Percentiles rank a stretch among this genome's conserved stretches.
Evolutionary conservation across 164 flowering plant species (phyloP).

Genomic region (Cinnamomum micranthum): DNA sequence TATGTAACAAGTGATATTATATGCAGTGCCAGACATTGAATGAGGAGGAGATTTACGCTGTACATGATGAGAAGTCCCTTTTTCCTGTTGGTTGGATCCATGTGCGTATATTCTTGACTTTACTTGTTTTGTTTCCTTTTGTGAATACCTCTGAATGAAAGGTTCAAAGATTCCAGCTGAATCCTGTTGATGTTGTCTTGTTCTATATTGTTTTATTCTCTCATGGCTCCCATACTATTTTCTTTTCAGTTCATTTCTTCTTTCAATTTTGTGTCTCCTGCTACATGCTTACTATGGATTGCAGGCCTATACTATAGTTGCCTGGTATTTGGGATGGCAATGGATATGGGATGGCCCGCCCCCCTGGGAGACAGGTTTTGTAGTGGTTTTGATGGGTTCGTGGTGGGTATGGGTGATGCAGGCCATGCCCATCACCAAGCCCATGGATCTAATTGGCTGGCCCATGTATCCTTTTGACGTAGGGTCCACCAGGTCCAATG

Average conservation of each 20-base stretch:
- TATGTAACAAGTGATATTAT: constrained; percentile 6
- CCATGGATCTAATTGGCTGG: too few relatives aligned
- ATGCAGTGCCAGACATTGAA: constrained; percentile 69
- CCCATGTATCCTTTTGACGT: too few relatives aligned
- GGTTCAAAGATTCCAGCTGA: background rate
- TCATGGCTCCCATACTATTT: background rate
- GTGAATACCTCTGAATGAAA: background rate
- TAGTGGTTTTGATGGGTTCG: too few relatives aligned
- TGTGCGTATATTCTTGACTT: constrained; percentile 33
- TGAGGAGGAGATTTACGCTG: constrained; percentile 69
- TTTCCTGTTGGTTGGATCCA: constrained; percentile 88
- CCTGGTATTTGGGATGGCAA: too few relatives aligned
- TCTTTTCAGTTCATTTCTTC: background rate
- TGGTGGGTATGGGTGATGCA: too few relatives aligned
- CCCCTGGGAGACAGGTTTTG: too few relatives aligned
- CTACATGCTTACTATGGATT: background rate
- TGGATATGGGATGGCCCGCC: too few relatives aligned
- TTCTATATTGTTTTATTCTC: background rate
- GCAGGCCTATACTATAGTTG: too few relatives aligned
- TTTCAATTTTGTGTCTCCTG: background rate
- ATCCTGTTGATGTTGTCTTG: background rate
- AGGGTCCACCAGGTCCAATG: too few relatives aligned
- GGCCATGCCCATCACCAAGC: too few relatives aligned
- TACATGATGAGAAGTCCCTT: constrained; percentile 62
- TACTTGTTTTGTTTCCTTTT: background rate